Conservation (phyloP, 805 yeast species). For the Candida pseudoglaebosa region DNA sequence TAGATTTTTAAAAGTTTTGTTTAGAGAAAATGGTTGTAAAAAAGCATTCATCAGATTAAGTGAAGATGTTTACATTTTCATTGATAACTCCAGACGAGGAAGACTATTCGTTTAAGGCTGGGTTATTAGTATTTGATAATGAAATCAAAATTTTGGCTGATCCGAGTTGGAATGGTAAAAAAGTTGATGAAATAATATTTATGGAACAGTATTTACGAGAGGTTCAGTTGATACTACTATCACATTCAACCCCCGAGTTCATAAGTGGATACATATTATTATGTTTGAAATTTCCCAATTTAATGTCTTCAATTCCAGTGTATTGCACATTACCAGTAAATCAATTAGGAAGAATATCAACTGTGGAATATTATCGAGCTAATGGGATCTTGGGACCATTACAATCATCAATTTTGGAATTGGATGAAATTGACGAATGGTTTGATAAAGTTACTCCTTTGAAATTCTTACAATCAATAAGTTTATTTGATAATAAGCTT, state of each 20-base stretch:
- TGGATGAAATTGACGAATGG: constrained; percentile 71
- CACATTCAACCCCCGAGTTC: constrained; percentile 80
- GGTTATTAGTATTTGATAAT: constrained; percentile 53
- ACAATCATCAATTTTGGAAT: constrained; percentile 52
- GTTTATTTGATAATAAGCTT: constrained; percentile 59
- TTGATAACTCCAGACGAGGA: constrained; percentile 26
- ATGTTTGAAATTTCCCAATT: constrained; percentile 51
- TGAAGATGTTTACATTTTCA: constrained; percentile 35
- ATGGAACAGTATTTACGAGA: constrained; percentile 33
- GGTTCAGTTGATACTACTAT: constrained; percentile 69
- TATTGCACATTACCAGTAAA: constrained; percentile 89
- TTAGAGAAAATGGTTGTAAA: too few relatives aligned
- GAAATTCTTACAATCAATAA: constrained; percentile 75
- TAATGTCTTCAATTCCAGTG: constrained; percentile 62
- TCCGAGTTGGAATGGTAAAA: constrained; percentile 68
- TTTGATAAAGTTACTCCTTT: constrained; percentile 69
- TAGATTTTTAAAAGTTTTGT: too few relatives aligned
- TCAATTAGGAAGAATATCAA: constrained; percentile 79
- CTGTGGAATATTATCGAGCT: constrained; percentile 77
- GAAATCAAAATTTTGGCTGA: constrained; percentile 58
- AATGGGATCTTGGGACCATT: constrained; percentile 74
- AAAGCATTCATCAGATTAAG: not conserved
- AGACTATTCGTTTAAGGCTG: constrained; percentile 37
- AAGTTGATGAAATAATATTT: constrained; percentile 28
- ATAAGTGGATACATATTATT: constrained; percentile 75